These are phyloP conservation scores for Nannizziopsis arthrosporioides DNA, from an alignment of 2,329 filamentous ascomycete genomes.

Conservation along the genomic window DNA sequence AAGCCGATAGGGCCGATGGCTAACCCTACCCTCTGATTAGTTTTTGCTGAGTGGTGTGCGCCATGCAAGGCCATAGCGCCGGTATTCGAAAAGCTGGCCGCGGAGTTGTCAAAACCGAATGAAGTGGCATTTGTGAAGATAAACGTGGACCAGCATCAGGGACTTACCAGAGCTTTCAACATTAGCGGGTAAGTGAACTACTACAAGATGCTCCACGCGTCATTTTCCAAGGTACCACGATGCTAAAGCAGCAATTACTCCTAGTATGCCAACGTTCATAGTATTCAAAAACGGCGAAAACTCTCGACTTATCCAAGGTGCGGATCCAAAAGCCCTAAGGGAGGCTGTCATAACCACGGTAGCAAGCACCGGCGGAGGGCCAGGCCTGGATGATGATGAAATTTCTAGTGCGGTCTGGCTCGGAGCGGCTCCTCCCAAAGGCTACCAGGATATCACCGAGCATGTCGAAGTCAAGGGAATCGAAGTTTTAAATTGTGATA, in stretches of 20 bases:
- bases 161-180: conserved; percentile 60
- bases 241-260: not conserved
- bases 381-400: conserved; percentile 31
- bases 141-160: conserved; percentile 65
- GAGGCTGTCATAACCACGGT: conserved; percentile 50
- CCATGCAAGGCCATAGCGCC: conserved; percentile 78
- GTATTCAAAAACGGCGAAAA: conserved; percentile 64
- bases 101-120: conserved; percentile 56
- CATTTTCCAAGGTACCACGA: not conserved
- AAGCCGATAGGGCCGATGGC: not conserved
- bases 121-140: conserved; percentile 76
- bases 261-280: conserved; percentile 78
- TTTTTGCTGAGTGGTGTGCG: conserved; percentile 78
- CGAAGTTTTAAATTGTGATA: conserved; percentile 80
- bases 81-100: conserved; percentile 65
- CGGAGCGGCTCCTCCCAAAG: conserved; percentile 62
- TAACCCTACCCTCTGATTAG: conserved; percentile 37
- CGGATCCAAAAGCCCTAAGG: conserved; percentile 59
- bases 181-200: conserved; percentile 49
- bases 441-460: conserved; percentile 73
- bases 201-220: too few relatives aligned
- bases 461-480: conserved; percentile 67
- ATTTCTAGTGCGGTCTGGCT: conserved; percentile 50
- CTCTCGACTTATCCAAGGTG: conserved; percentile 59
- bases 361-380: conserved; percentile 33